phyloP scores from a whole-genome alignment of 1,284 basidiomycete genomes.

The Trichosporon asahii region DNA sequence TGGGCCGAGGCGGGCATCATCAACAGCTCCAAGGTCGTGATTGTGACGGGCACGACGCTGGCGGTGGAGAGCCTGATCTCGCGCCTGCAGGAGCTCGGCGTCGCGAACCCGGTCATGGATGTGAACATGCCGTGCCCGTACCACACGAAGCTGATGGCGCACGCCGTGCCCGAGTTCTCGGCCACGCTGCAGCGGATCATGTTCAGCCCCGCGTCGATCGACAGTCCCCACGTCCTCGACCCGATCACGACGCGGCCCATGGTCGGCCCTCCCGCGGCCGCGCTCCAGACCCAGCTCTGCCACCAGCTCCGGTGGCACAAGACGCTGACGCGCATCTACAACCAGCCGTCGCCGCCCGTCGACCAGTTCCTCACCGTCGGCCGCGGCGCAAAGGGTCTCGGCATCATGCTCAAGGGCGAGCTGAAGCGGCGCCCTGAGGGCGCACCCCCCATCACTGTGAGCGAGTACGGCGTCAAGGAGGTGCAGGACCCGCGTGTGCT shows the following conservation, averaged over 20 bases:
- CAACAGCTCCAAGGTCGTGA: constrained; percentile 49
- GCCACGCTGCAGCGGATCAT: constrained; percentile 38
- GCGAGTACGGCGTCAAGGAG: constrained; percentile 43
- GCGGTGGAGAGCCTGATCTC: constrained; percentile 47
- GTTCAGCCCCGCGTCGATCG: constrained; percentile 31
- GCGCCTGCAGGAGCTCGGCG: constrained; percentile 40
- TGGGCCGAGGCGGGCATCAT: constrained; percentile 50
- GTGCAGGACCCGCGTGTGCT: background rate
- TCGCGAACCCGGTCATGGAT: constrained; percentile 52
- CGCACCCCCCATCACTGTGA: constrained; percentile 32
- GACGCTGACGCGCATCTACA: constrained; percentile 43
- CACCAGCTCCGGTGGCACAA: constrained; percentile 49
- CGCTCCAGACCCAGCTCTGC: constrained; percentile 45
- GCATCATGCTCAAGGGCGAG: constrained; percentile 49
- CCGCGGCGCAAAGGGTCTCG: constrained; percentile 47
- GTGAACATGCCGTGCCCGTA: constrained; percentile 50
- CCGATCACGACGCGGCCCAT: constrained; percentile 47
- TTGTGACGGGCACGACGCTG: constrained; percentile 45
- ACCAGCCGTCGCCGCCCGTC: constrained; percentile 32
- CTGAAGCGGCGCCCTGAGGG: constrained; percentile 36
- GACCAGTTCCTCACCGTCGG: constrained; percentile 46
- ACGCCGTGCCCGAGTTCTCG: constrained; percentile 42
- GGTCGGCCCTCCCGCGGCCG: constrained; percentile 33
- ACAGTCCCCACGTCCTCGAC: constrained; percentile 41
- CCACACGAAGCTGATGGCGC: constrained; percentile 48